phyloP scores from a whole-genome alignment of 1,139 yeast genomes.

The Debaryomyces robertsiae region DNA sequence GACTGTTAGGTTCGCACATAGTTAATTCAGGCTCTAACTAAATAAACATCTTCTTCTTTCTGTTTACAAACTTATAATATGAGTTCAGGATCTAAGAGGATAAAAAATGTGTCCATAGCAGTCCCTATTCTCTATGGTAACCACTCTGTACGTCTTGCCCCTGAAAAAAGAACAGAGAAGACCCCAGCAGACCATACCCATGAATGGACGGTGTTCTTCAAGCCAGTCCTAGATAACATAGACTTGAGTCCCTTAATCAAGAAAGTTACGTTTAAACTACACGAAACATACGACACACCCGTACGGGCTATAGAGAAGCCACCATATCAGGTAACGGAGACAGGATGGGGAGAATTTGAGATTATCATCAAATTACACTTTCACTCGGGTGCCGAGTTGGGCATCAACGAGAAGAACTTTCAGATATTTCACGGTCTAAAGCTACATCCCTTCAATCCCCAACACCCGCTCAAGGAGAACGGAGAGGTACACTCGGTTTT shows the following conservation, averaged over 20 bases:
- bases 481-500: slow-evolving; percentile 65
- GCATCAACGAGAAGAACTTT: slow-evolving; percentile 78
- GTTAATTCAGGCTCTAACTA: background rate
- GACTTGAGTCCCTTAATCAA: slow-evolving; percentile 84
- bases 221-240: slow-evolving; percentile 74
- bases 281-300: slow-evolving; percentile 89
- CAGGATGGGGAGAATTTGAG: slow-evolving; percentile 99
- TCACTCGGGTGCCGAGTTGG: slow-evolving; percentile 68
- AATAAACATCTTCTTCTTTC: background rate
- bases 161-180: slow-evolving; percentile 59
- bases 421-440: slow-evolving; percentile 87
- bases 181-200: slow-evolving; percentile 94
- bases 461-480: slow-evolving; percentile 39
- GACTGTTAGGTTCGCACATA: no score
- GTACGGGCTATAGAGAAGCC: slow-evolving; percentile 83
- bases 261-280: slow-evolving; percentile 90
- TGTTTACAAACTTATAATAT: slow-evolving; percentile 12
- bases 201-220: slow-evolving; percentile 90
- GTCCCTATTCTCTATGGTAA: slow-evolving; percentile 91
- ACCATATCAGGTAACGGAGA: slow-evolving; percentile 93
- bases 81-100: slow-evolving; percentile 33
- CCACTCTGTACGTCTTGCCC: slow-evolving; percentile 71
- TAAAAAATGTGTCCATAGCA: slow-evolving; percentile 73
- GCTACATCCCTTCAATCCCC: slow-evolving; percentile 81
- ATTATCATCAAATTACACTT: slow-evolving; percentile 85